Conservation (phyloP, 2,329 filamentous ascomycete genomes). For the Graphilbum fragrans region DNA sequence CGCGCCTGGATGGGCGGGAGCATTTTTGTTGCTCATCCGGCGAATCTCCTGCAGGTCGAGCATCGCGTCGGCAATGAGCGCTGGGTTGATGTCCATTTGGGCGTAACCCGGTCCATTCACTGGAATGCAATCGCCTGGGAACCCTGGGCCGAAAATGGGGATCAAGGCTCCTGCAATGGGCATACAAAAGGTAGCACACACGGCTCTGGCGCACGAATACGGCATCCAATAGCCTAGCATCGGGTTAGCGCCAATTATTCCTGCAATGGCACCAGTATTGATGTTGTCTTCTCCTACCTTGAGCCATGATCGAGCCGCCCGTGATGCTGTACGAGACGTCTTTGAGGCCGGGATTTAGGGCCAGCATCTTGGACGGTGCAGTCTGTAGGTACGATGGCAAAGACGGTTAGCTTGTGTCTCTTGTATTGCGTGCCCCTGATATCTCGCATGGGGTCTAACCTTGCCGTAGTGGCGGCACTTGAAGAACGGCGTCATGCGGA, state of each 20-base stretch:
- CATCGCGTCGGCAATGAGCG: constrained; percentile 40
- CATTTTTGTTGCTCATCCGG: constrained; percentile 15
- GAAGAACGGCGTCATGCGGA: constrained; percentile 90
- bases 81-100: constrained; percentile 52
- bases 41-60: constrained; percentile 30
- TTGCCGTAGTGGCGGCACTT: constrained; percentile 82
- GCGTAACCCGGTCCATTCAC: constrained; percentile 52
- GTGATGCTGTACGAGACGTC: constrained; percentile 94
- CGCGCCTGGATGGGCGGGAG: neutral
- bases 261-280: no score
- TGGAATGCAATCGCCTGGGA: constrained; percentile 58
- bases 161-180: constrained; percentile 75
- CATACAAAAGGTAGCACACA: constrained; percentile 85
- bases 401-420: neutral
- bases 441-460: no score
- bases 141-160: constrained; percentile 77
- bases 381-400: constrained; percentile 47
- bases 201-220: constrained; percentile 69
- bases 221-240: constrained; percentile 88
- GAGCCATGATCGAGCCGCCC: constrained; percentile 76
- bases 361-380: constrained; percentile 72
- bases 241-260: no score
- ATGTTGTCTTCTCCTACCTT: no score
- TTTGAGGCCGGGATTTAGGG: constrained; percentile 65
- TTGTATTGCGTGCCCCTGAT: neutral